These are phyloP conservation scores for Phellinidium pouzarii DNA, from an alignment of 1,284 basidiomycete species.

Conservation along the genomic window DNA sequence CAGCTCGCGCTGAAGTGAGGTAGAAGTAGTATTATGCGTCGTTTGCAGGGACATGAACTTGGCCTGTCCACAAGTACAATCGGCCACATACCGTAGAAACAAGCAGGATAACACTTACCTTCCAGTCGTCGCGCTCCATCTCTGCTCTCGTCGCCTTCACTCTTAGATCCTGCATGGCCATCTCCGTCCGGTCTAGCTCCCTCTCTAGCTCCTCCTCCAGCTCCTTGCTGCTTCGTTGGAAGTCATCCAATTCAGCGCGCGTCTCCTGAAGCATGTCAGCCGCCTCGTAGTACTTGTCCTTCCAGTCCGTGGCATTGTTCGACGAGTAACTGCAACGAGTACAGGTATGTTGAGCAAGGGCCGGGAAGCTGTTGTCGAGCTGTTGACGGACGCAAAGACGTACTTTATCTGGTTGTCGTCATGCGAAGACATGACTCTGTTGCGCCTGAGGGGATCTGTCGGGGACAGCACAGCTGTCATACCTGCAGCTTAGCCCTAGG, in stretches of 20 bases:
- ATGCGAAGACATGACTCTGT: slow-evolving; percentile 46
- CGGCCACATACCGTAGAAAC: slow-evolving; percentile 7
- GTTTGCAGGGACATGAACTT: slow-evolving; percentile 90
- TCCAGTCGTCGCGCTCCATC: slow-evolving; percentile 86
- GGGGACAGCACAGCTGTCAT: slow-evolving; percentile 65
- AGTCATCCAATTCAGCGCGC: slow-evolving; percentile 83
- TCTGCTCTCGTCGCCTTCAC: slow-evolving; percentile 71
- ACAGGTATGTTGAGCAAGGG: neutral
- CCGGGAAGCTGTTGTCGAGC: slow-evolving; percentile 14
- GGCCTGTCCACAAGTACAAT: slow-evolving; percentile 38
- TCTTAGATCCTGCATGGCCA: slow-evolving; percentile 75
- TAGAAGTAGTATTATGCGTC: slow-evolving; percentile 80
- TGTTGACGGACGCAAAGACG: neutral
- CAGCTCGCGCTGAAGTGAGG: slow-evolving; percentile 82
- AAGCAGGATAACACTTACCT: slow-evolving; percentile 44
- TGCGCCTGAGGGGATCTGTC: slow-evolving; percentile 50
- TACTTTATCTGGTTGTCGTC: slow-evolving; percentile 63
- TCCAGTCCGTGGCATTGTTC: slow-evolving; percentile 55
- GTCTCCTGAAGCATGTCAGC: slow-evolving; percentile 83
- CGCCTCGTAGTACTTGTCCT: slow-evolving; percentile 78
- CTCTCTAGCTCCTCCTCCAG: slow-evolving; percentile 89
- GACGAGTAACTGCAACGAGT: slow-evolving; percentile 42
- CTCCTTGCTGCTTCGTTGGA: slow-evolving; percentile 86
- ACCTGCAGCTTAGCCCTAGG: slow-evolving; percentile 5
- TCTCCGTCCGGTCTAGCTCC: slow-evolving; percentile 84